Evolutionary conservation across 495 filamentous ascomycete genomes (phyloP), one percentile per base, ranked within the genome.

Genomic region (Coniosporium apollinis): DNA sequence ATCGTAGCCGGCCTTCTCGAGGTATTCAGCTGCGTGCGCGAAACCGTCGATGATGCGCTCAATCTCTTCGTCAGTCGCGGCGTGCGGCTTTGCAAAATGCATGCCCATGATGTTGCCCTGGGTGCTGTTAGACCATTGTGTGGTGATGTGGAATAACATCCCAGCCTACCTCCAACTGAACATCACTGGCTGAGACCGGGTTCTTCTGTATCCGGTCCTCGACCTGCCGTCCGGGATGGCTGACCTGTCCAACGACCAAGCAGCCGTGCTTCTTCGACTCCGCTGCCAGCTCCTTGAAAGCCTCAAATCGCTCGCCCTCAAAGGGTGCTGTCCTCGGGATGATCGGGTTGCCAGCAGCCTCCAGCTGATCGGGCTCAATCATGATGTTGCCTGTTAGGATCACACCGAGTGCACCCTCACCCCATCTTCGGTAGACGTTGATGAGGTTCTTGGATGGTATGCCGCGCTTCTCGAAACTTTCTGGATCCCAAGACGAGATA

Each of bases 331-430:
- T 49, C 1, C 50, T 41, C 1, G 69, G 65, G 33, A 79, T 69
- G 41, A 78, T 65, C 7, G 58, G 50, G 46, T 76, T 73, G 6
- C 72, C 73, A 2, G 64, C 46, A 10, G 59, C 62, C 41, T 74
- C 72, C 14, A 77, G 56, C 22, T 76, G 65, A 25, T 68, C 65
- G 41, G 54, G 61, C 28, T 69, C 66, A 22, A 76, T 62, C 65
- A 73, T 67, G 50, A 73, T 60, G 48, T 77, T 77, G 35, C 74
- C 74, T 10, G 70, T 74, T 1, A 76, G 45, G 32, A 74, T 70
- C 15, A 62, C 48, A 19, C 74, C 74, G 31, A 64, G 59, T 16
- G 56, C 62, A 15, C 68, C 70, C 37, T 70, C 66, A 17, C 69
- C 73, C 69, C 72, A 77, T 37, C 60, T 51, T 32, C 58, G 53